These are phyloP conservation scores for Fusarium ramigenum DNA, from an alignment of 2,329 filamentous ascomycete genomes.

Conservation along the genomic window DNA sequence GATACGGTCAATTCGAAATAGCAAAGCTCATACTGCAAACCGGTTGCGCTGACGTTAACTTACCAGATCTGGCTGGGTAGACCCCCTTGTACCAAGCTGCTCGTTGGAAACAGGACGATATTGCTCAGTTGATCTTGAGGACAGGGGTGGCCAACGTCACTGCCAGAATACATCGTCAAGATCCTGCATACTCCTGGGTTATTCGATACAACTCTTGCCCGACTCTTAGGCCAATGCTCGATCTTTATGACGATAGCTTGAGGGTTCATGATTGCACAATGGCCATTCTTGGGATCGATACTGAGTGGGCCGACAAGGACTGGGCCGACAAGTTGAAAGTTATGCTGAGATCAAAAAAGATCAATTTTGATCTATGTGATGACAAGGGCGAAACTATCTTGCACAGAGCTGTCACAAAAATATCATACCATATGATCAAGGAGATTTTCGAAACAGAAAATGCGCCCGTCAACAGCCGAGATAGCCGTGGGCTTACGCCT, in stretches of 20 bases:
- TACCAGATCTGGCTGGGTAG: neutral
- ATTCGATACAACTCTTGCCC: neutral
- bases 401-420: neutral
- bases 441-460: neutral
- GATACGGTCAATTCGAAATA: neutral
- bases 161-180: neutral
- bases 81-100: neutral
- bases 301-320: rapidly evolving
- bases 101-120: neutral
- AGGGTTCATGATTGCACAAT: neutral
- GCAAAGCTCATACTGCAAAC: neutral
- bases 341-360: neutral
- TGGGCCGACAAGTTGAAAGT: neutral
- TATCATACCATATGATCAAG: neutral
- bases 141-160: neutral
- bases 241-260: neutral
- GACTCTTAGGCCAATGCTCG: neutral
- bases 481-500: neutral
- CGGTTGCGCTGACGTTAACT: rapidly evolving
- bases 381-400: neutral
- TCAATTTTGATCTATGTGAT: rapidly evolving
- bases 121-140: neutral
- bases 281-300: neutral
- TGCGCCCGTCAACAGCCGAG: neutral
- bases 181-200: neutral